phyloP scores from a whole-genome alignment of 495 filamentous ascomycete species.

The Collariella sp. region DNA sequence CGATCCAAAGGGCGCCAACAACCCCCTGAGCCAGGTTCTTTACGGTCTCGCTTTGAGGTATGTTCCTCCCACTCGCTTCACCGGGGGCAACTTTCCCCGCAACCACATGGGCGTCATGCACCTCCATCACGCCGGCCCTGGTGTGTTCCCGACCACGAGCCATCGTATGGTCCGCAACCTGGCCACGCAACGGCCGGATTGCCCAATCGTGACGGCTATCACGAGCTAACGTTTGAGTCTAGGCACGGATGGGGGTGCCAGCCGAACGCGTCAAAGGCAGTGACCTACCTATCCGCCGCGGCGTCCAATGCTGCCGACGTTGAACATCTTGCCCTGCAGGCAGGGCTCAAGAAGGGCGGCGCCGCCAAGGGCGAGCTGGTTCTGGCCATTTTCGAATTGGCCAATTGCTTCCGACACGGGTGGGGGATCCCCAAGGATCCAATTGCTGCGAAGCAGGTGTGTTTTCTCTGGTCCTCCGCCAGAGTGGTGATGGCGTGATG shows the following conservation, averaged over 20 bases:
- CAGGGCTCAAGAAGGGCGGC: constrained; percentile 87
- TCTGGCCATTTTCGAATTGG: constrained; percentile 92
- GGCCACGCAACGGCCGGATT: constrained; percentile 12
- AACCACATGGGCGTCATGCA: neutral
- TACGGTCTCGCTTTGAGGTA: constrained; percentile 91
- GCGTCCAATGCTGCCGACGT: constrained; percentile 85
- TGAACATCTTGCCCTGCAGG: constrained; percentile 71
- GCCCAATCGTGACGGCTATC: constrained; percentile 12
- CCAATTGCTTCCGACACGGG: constrained; percentile 91
- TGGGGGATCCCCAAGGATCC: constrained; percentile 91
- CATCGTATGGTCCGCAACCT: constrained; percentile 11
- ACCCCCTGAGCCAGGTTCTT: constrained; percentile 89
- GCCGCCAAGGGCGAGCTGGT: constrained; percentile 94
- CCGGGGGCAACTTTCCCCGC: neutral
- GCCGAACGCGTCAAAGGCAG: constrained; percentile 60
- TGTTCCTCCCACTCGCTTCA: no score
- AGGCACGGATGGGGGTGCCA: constrained; percentile 92
- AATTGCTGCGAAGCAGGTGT: constrained; percentile 62
- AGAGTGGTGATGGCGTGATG: neutral
- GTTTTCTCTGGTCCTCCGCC: constrained; percentile 15
- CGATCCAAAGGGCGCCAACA: constrained; percentile 76
- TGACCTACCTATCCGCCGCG: constrained; percentile 76
- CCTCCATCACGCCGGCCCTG: neutral
- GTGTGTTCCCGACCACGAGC: neutral
- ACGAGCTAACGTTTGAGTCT: constrained; percentile 11